phyloP scores from a whole-genome alignment of 2,329 filamentous ascomycete genomes.

The Aspergillus pseudoviridinutans region DNA sequence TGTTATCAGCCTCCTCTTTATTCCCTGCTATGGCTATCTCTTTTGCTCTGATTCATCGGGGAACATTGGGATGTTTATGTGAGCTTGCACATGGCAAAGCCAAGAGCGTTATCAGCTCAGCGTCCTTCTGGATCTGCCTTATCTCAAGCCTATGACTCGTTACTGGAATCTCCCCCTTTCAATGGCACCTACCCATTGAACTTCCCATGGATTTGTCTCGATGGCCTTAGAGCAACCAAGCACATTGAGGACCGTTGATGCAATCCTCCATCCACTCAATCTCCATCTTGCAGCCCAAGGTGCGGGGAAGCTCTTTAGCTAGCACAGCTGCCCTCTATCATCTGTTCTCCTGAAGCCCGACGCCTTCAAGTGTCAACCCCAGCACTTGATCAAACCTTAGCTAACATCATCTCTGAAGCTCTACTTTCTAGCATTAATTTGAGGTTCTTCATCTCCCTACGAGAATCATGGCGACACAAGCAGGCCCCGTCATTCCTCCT shows the following conservation, averaged over 20 bases:
- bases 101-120: constrained; percentile 7
- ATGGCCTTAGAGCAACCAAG: background rate
- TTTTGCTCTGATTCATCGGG: background rate
- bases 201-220: background rate
- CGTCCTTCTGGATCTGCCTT: constrained; percentile 1
- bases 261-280: background rate
- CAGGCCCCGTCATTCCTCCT: constrained; percentile 58
- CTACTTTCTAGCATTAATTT: constrained; percentile 1
- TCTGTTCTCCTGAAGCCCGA: background rate
- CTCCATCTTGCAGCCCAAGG: background rate
- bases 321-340: background rate
- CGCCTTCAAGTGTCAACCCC: background rate
- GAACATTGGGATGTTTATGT: background rate
- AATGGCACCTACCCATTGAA: background rate
- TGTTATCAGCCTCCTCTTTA: constrained; percentile 12
- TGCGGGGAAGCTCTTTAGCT: background rate
- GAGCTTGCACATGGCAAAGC: background rate
- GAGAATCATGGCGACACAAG: constrained; percentile 36
- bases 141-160: constrained; percentile 1
- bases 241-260: background rate
- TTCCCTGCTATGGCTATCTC: background rate
- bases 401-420: background rate
- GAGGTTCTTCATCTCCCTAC: constrained; percentile 2
- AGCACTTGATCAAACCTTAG: background rate
- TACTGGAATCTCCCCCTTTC: background rate